Evolutionary conservation across 1,139 yeast species (phyloP).

Genomic region (Nematodospora anomalae): DNA sequence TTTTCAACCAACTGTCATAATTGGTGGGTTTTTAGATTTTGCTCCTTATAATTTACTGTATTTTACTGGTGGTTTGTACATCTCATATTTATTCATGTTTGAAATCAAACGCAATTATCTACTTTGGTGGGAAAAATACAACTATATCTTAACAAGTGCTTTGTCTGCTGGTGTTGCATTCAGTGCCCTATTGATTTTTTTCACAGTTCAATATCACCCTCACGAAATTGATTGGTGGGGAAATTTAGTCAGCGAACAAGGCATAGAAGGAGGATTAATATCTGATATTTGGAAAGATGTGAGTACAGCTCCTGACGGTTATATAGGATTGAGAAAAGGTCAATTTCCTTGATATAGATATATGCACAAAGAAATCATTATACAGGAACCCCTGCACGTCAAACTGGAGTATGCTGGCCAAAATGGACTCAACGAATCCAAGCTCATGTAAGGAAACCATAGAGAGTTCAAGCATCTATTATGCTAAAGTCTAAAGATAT

Average conservation of each 20-base stretch:
- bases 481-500: too few relatives aligned
- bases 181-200: constrained; percentile 55
- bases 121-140: constrained; percentile 66
- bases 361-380: too few relatives aligned
- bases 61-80: constrained; percentile 50
- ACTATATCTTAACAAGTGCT: constrained; percentile 59
- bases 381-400: too few relatives aligned
- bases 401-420: too few relatives aligned
- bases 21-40: constrained; percentile 46
- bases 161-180: constrained; percentile 62
- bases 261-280: constrained; percentile 37
- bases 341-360: constrained; percentile 38
- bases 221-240: constrained; percentile 62
- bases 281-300: constrained; percentile 34
- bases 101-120: constrained; percentile 48
- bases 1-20: constrained; percentile 50
- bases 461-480: too few relatives aligned
- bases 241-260: constrained; percentile 43
- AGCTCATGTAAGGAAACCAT: too few relatives aligned
- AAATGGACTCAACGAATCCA: too few relatives aligned
- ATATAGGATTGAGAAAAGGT: constrained; percentile 43
- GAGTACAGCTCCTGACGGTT: constrained; percentile 42
- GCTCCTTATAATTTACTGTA: constrained; percentile 61
- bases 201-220: constrained; percentile 50
- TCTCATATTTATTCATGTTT: constrained; percentile 53